Conservation (phyloP, 1,284 basidiomycete species). For the Anthracocystis walkeri region DNA sequence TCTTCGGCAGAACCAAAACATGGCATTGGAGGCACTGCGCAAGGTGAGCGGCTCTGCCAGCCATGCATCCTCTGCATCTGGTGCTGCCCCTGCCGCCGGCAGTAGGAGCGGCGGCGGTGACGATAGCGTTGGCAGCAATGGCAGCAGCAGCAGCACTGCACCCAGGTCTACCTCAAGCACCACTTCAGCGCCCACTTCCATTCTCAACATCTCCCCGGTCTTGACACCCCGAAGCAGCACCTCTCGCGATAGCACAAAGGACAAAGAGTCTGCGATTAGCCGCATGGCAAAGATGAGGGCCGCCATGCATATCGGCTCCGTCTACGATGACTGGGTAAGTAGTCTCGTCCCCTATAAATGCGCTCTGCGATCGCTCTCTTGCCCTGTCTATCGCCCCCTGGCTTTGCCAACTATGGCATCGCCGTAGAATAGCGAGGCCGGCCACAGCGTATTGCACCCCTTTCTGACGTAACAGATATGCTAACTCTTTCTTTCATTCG, state of each 20-base stretch:
- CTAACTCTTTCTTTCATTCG: slow-evolving; percentile 8
- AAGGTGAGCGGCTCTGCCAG: slow-evolving; percentile 27
- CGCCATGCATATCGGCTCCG: slow-evolving; percentile 77
- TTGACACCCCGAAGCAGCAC: slow-evolving; percentile 30
- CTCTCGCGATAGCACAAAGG: slow-evolving; percentile 24
- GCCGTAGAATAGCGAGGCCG: no score
- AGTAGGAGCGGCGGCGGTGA: not conserved
- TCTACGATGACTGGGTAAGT: slow-evolving; percentile 81
- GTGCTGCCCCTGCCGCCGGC: not conserved
- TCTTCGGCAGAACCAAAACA: not conserved
- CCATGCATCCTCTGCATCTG: slow-evolving; percentile 13
- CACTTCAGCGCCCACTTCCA: slow-evolving; percentile 29
- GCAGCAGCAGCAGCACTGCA: slow-evolving; percentile 17
- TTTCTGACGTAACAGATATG: not conserved
- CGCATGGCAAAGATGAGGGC: slow-evolving; percentile 47
- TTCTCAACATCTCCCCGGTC: slow-evolving; percentile 22
- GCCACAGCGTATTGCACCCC: not conserved
- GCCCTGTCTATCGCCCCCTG: not conserved
- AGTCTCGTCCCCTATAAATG: not conserved
- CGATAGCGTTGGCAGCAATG: not conserved
- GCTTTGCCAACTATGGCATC: not conserved
- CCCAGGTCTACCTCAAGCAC: slow-evolving; percentile 18
- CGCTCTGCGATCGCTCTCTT: not conserved
- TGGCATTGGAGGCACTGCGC: slow-evolving; percentile 29
- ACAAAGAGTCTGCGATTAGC: slow-evolving; percentile 27